Evolutionary conservation across 805 yeast species (phyloP).

Genomic region (Candida vaughaniae): DNA sequence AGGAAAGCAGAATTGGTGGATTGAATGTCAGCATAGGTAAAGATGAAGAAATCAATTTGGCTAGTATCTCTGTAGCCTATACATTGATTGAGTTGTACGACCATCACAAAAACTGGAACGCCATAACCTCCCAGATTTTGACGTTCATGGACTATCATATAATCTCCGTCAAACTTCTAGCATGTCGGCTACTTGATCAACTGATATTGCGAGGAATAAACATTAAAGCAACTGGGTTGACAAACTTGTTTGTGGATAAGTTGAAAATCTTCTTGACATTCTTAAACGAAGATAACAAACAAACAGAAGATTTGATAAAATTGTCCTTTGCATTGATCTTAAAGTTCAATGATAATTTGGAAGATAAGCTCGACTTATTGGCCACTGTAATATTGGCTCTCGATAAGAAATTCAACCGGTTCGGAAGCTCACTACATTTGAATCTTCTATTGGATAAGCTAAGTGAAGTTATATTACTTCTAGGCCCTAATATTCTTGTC

Average conservation of each 20-base stretch:
- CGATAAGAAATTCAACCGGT: conserved; percentile 15
- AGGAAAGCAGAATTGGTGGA: conserved; percentile 5
- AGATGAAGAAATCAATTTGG: conserved; percentile 3
- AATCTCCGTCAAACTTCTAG: conserved; percentile 26
- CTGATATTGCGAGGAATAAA: background rate
- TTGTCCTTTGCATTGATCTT: conserved; percentile 2
- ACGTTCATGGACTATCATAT: conserved; percentile 36
- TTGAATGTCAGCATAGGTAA: conserved; percentile 7
- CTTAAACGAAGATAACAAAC: background rate
- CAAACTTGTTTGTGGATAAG: conserved; percentile 24
- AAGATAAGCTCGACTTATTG: conserved; percentile 22
- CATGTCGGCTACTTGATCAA: conserved; percentile 9
- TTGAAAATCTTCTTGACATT: conserved; percentile 9
- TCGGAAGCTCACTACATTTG: conserved; percentile 8
- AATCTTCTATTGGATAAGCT: conserved; percentile 1
- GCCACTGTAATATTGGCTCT: conserved; percentile 17
- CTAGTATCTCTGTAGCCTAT: conserved; percentile 22
- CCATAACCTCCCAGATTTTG: conserved; percentile 30
- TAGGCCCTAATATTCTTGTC: conserved; percentile 6
- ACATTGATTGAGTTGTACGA: conserved; percentile 14
- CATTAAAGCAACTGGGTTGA: conserved; percentile 24
- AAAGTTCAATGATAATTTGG: background rate
- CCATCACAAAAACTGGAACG: conserved; percentile 20
- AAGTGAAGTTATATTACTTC: conserved; percentile 1
- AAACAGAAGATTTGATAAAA: conserved; percentile 2